Base-by-base conservation (phyloP, 768 basidiomycete species). In the Boletus coccyginus region DNA sequence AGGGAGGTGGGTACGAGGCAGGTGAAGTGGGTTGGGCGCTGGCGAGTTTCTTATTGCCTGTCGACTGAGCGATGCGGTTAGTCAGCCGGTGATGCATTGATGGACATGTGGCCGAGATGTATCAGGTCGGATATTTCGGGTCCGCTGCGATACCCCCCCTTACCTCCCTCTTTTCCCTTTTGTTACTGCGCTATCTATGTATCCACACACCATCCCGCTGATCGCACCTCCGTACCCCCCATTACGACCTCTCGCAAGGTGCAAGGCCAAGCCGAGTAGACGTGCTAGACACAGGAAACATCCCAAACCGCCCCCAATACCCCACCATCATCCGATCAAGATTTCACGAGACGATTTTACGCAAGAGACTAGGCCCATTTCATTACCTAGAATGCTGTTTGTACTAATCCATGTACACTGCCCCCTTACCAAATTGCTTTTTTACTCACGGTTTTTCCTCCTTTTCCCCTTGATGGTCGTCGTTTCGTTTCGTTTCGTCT, bases 11-110 rank as follows among this genome's bases (percentile, higher is more conserved):
- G 60, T 60, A 62, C 39, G 64, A 69, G 4, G 45, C 58, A 5
- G 80, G 81, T 12, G 75, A 79, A 11, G 78, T 92, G 17, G 90
- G 90, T 0, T 92, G 91, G 91, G 86, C 86, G 4, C 69, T 93
- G 58, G 90, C 90, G 36, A 92, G 90, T 68, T 93, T 91, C 71
- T 70, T 92, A 68, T 77, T 86, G 29, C 88, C 88, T 10, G 63
- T 85, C 55, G 79, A 77, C 59, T 70, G 61, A 67, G 53, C 33
- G 52, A 49, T 51, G 39, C 42, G 16, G 36, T 55, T 33, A 43
- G 36, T 47, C 55, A 42, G 32, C 42, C 29, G 39, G 46, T 46
- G 49, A 51, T 53, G 29, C 19, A 58, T 24, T 45, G 54, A 57
- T 52, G 47, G 42, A 27, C 50, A 46, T 33, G 48, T 29, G 47